Base-by-base conservation (phyloP, 768 basidiomycete species). In the Pisolithus albus region DNA sequence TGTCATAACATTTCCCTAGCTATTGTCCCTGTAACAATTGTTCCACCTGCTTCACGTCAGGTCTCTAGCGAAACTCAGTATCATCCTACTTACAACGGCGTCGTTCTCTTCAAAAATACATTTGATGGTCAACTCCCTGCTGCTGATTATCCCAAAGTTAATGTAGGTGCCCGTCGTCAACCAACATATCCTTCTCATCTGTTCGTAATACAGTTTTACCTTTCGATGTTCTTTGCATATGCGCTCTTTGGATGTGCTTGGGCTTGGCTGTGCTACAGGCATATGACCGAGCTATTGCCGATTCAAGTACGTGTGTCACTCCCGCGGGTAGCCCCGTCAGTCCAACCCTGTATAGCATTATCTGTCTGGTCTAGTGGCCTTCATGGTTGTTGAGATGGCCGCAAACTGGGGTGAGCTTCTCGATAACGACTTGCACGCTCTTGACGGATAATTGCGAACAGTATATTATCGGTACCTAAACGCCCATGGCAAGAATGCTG, bases 381-480 rank as follows among this genome's bases (percentile, higher is more conserved):
- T 97, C 64, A 74, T 98, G 53, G 76, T 95, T 47, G 81, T 97
- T 56, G 96, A 99, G 66, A 97, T 96, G 89, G 73, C 95, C 16
- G 90, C 90, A 7, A 88, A 87, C 62, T 93, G 86, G 83, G 86
- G 89, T 86, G 52, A 53, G 78, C 5, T n/a, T 32, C 34, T 30
- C 23, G 10, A 5, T 16, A 50, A 23, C 23, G 10, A 21, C 61
- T 60, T 52, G 18, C 16, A 26, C 56, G 28, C 49, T 42, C 49
- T 9, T 34, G 48, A 39, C 40, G 3, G 8, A 5, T 21, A 32
- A 34, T 34, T 10, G 13, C 11, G 5, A 34, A 18, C 61, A 86
- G 92, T 81, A 3, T 99, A 98, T 70, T 96, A 97, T 65, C 82
- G 92, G 50, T 97, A 92, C 66, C 81, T 97, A 56, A 98, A 98